A percentile compares a stretch with the other conserved stretches of the same genome.
These are phyloP conservation scores for Pachyrhizus erosus DNA, from an alignment of 306 rosid species.

Conservation along the genomic window DNA sequence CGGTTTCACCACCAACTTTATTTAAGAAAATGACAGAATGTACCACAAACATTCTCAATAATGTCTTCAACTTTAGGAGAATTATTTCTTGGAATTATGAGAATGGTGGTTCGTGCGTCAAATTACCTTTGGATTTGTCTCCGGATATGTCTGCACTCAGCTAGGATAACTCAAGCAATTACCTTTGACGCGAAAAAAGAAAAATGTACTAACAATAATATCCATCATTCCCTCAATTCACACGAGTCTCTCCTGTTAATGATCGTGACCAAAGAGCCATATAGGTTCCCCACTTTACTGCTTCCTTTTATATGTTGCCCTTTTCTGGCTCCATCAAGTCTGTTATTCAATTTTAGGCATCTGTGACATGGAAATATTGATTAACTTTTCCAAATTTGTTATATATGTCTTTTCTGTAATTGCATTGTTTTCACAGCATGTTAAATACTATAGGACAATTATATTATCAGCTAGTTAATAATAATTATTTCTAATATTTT, in stretches of 20 bases:
- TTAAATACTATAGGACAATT: neutral
- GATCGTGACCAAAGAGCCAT: neutral
- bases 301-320: neutral
- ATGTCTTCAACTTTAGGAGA: slow-evolving; percentile 14
- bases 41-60: slow-evolving; percentile 29
- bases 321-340: neutral
- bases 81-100: slow-evolving; percentile 23
- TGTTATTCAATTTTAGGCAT: neutral
- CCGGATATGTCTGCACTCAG: neutral
- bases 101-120: slow-evolving; percentile 28
- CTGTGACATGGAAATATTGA: neutral
- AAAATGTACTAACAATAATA: neutral
- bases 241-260: neutral
- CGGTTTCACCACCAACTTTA: neutral
- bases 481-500: too few species aligned
- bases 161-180: neutral
- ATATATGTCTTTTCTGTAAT: neutral
- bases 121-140: slow-evolving; percentile 21
- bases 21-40: slow-evolving; percentile 9
- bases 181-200: neutral
- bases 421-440: neutral
- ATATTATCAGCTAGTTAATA: too few species aligned
- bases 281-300: neutral
- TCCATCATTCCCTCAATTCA: neutral
- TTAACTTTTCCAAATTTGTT: neutral